Conservation (phyloP, 306 rosid species). For the Hippophae rhamnoides region DNA sequence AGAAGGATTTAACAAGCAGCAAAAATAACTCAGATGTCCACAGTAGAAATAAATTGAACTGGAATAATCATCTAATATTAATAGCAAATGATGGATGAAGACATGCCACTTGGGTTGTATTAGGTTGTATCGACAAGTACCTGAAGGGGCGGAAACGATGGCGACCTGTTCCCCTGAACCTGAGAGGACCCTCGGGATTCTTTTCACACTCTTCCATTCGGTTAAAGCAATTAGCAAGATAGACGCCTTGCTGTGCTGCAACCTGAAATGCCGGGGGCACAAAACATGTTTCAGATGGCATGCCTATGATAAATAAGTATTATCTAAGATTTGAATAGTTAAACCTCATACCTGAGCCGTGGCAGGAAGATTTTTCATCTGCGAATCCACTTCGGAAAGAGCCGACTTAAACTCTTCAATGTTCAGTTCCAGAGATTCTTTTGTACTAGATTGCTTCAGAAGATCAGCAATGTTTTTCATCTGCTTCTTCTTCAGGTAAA, state of each 20-base stretch:
- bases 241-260: slow-evolving; percentile 90
- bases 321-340: background rate
- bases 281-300: slow-evolving; percentile 9
- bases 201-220: slow-evolving; percentile 70
- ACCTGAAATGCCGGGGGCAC: slow-evolving; percentile 42
- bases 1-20: slow-evolving; percentile 13
- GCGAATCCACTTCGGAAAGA: slow-evolving; percentile 88
- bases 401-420: slow-evolving; percentile 70
- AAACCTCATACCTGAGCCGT: slow-evolving; percentile 69
- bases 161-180: slow-evolving; percentile 91
- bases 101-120: background rate
- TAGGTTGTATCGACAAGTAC: slow-evolving; percentile 28
- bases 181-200: slow-evolving; percentile 84
- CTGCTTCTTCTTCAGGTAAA: slow-evolving; percentile 64
- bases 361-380: slow-evolving; percentile 90
- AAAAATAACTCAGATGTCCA: background rate
- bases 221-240: slow-evolving; percentile 74
- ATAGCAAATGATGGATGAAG: too few relatives aligned
- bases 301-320: background rate
- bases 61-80: too few relatives aligned
- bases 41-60: too few relatives aligned
- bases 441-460: slow-evolving; percentile 45
- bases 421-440: slow-evolving; percentile 46
- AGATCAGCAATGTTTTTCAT: slow-evolving; percentile 65
- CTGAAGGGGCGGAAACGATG: slow-evolving; percentile 87